Conservation (phyloP, 257 asterid genomes). For the Jasminum sambac region DNA sequence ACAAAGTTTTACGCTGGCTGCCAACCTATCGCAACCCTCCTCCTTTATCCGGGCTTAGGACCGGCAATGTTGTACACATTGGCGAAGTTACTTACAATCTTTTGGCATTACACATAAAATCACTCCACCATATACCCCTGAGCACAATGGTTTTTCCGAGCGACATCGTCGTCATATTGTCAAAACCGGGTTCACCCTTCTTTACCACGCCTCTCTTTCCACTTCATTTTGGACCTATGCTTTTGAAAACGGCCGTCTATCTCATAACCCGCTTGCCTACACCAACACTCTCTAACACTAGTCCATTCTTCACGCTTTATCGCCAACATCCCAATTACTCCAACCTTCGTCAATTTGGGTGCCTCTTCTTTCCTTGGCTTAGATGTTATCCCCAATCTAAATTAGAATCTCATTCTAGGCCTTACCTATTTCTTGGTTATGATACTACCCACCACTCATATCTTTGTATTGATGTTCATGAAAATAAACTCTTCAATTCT, state of each 20-base stretch:
- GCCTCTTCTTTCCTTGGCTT: background rate
- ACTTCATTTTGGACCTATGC: background rate
- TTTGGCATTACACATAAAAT: no score
- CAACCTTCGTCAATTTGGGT: background rate
- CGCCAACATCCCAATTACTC: background rate
- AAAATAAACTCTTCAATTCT: background rate
- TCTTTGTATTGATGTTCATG: background rate
- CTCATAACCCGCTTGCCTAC: background rate
- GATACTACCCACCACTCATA: background rate
- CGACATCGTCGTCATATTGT: no score
- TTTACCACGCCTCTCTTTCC: no score
- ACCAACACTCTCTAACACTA: background rate
- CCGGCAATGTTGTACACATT: no score
- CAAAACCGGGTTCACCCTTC: no score
- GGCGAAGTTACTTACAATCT: no score
- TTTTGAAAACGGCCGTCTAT: background rate
- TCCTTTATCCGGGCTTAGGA: no score
- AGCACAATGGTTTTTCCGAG: no score
- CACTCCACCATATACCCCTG: no score
- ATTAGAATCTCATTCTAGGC: background rate
- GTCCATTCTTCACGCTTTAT: background rate
- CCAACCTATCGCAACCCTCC: no score
- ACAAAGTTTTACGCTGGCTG: no score
- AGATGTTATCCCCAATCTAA: background rate
- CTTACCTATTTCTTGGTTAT: conserved; percentile 6